Conservation (phyloP, 306 rosid species). For the Vachellia collinsii region DNA sequence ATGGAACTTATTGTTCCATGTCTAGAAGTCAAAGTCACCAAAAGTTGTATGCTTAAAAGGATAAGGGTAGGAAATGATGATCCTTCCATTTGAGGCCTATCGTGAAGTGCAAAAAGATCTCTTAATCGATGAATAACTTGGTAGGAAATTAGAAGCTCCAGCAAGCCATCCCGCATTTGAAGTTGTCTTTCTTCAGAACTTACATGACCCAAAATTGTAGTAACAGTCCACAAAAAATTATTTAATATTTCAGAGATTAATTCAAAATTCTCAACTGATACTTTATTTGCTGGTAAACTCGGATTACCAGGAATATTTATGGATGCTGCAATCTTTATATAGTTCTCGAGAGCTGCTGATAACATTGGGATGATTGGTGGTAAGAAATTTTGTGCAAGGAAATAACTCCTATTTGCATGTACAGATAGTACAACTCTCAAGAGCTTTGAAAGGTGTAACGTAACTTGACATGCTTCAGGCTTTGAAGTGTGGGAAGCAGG, state of each 20-base stretch:
- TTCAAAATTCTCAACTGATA: constrained; percentile 83
- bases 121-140: constrained; percentile 90
- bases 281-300: constrained; percentile 69
- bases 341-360: constrained; percentile 94
- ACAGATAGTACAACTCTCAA: constrained; percentile 75
- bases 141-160: constrained; percentile 84
- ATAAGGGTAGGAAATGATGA: constrained; percentile 85
- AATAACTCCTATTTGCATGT: constrained; percentile 88
- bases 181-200: constrained; percentile 83
- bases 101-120: constrained; percentile 97
- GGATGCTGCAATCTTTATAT: constrained; percentile 94
- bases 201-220: constrained; percentile 76
- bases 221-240: constrained; percentile 84
- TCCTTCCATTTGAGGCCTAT: constrained; percentile 98
- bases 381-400: constrained; percentile 86
- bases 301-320: constrained; percentile 63
- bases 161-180: constrained; percentile 93
- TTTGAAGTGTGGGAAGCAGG: constrained; percentile 98
- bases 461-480: constrained; percentile 96
- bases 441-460: constrained; percentile 81
- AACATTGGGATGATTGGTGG: constrained; percentile 97
- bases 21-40: constrained; percentile 85
- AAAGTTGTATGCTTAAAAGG: constrained; percentile 74
- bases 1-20: constrained; percentile 62
- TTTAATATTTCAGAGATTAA: constrained; percentile 81